Evolutionary conservation across 2,329 filamentous ascomycete genomes (phyloP), one percentile per base, ranked within the genome.

Genomic region (Colletotrichum australisinense): DNA sequence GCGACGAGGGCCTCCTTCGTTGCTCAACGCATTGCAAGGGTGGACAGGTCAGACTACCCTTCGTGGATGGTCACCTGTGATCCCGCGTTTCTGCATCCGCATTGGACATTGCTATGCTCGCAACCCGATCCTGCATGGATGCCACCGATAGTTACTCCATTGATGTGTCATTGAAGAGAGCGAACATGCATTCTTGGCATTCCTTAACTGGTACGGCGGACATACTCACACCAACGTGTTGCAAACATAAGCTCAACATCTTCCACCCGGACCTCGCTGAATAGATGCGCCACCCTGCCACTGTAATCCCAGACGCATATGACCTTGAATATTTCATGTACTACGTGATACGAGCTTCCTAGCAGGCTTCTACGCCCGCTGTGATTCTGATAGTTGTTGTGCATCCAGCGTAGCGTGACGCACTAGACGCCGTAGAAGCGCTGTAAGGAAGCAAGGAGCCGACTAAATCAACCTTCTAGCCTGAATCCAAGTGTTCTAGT

Each of bases 1-100:
- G 16, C 22, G 35, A 42, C 57, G 46, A 30, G 30, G 7, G 53
- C 55, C 30, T 53, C 30, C 28, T 63, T 60, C 52, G 30, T 38
- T 64, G 4, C n/a, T n/a, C 9, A 30, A 32, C 28, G 42, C 24
- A 12, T n/a, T 35, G 16, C 55, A 71, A 57, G 53, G 56, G 62
- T 70, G 56, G 0, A 28, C 56, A 65, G 60, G 22, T 46, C 56
- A 66, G 55, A 52, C 49, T 62, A 22, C 55, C 49, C 22, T 49
- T 64, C 56, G n/a, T 38, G 35, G 35, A 32, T 73, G 70, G 70
- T 62, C 70, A 70, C 55, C 55, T 62, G 70, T 55, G 38, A 65
- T 73, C 67, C 70, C 46, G 70, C 56, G 60, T 65, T 55, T 42
- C 62, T 28, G n/a, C 38, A 42, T 42, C 16, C 38, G 38, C 16